A percentile compares a stretch with the other conserved stretches of the same genome.
Evolutionary conservation across 306 rosid genomes (phyloP).

Genomic region (Castanopsis chinensis): DNA sequence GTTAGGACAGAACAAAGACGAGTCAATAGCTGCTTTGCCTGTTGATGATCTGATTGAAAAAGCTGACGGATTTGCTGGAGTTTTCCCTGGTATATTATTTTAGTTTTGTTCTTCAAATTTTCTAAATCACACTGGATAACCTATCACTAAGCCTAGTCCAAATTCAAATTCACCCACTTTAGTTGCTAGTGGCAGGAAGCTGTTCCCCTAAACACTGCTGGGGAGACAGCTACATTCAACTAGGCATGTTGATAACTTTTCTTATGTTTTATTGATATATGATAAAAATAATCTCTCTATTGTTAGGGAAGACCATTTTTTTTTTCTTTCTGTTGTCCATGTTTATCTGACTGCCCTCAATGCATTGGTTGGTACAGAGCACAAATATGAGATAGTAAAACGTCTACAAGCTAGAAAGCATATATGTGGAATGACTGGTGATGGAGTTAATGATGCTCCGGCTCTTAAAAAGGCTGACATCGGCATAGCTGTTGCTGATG

Average conservation of each 20-base stretch:
- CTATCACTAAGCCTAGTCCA: neutral
- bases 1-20: slow-evolving; percentile 66
- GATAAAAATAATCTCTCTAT: neutral
- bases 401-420: slow-evolving; percentile 79
- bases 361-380: slow-evolving; percentile 46
- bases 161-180: slow-evolving; percentile 1
- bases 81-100: slow-evolving; percentile 62
- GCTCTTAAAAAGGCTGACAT: slow-evolving; percentile 85
- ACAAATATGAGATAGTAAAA: slow-evolving; percentile 81
- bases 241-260: neutral
- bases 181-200: slow-evolving; percentile 6
- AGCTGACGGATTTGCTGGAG: slow-evolving; percentile 90
- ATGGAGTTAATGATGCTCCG: slow-evolving; percentile 89
- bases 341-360: neutral
- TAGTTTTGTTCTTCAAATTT: neutral
- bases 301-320: neutral
- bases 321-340: neutral
- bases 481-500: slow-evolving; percentile 96
- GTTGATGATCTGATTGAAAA: slow-evolving; percentile 81
- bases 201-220: slow-evolving; percentile 6
- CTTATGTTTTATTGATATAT: neutral
- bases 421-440: slow-evolving; percentile 90
- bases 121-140: neutral
- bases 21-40: slow-evolving; percentile 59
- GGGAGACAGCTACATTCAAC: neutral